These are phyloP conservation scores for Dictyostelium firmibasis DNA, from an alignment of 78 protist genomes.

Conservation along the genomic window DNA sequence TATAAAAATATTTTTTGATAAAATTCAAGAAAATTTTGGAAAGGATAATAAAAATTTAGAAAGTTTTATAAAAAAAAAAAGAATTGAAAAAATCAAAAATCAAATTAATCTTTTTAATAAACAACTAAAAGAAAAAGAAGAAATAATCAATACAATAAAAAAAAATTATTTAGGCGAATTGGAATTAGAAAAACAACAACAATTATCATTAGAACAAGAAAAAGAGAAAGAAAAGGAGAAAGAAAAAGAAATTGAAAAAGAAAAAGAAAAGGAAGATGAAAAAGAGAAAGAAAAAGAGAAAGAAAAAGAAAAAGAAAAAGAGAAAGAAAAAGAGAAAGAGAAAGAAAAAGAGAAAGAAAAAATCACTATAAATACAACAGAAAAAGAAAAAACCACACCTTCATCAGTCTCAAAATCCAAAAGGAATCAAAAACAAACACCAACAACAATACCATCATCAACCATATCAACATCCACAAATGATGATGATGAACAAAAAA, in stretches of 20 bases:
- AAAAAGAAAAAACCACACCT: background rate
- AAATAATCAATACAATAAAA: background rate
- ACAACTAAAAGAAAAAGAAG: background rate
- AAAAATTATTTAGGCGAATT: background rate
- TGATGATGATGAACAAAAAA: background rate
- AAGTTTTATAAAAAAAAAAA: background rate
- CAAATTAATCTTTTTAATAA: background rate
- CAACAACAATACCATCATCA: background rate
- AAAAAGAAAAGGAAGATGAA: too few relatives aligned
- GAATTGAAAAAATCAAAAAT: background rate
- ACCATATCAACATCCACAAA: background rate
- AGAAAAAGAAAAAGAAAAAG: too few relatives aligned
- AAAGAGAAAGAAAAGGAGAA: background rate
- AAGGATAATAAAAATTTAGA: slow-evolving; percentile 36
- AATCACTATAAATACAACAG: background rate
- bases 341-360: background rate
- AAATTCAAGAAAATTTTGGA: background rate
- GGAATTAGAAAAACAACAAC: background rate
- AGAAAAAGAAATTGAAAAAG: background rate
- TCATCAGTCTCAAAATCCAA: background rate
- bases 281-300: too few relatives aligned
- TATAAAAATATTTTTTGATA: slow-evolving; percentile 29
- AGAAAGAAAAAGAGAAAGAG: too few relatives aligned
- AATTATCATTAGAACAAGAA: background rate
- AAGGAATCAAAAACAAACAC: background rate